phyloP scores from a whole-genome alignment of 2,329 filamentous ascomycete genomes.

The Microdochium nivale region DNA sequence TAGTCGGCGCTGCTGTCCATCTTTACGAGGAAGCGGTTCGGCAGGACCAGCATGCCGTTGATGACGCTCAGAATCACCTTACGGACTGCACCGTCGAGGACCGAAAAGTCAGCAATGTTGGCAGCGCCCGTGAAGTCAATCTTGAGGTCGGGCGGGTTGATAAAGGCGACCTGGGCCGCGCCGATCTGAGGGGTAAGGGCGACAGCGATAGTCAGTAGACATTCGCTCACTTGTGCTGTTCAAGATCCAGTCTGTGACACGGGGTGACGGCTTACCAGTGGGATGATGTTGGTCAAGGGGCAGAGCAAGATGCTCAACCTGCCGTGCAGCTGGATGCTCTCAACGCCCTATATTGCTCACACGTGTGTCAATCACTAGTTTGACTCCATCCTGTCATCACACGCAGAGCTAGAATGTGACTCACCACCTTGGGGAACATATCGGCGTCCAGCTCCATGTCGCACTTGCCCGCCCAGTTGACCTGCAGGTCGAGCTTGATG shows the following conservation, averaged over 20 bases:
- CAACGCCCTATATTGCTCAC: slow-evolving; percentile 27
- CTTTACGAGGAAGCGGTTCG: slow-evolving; percentile 40
- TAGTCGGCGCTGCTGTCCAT: slow-evolving; percentile 35
- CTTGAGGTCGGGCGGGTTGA: slow-evolving; percentile 35
- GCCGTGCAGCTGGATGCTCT: slow-evolving; percentile 32
- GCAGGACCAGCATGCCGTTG: slow-evolving; percentile 33
- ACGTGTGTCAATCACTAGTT: not conserved
- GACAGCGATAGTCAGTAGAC: not conserved
- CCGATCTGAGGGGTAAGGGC: slow-evolving; percentile 25
- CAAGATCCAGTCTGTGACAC: not conserved
- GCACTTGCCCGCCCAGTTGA: slow-evolving; percentile 34
- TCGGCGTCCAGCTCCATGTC: slow-evolving; percentile 37
- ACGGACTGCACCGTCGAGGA: slow-evolving; percentile 27
- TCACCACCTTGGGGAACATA: slow-evolving; percentile 33
- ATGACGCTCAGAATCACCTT: slow-evolving; percentile 35
- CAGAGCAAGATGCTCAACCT: slow-evolving; percentile 32
- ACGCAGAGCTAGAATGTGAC: not conserved
- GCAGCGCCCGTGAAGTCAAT: slow-evolving; percentile 33
- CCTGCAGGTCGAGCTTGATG: slow-evolving; percentile 39
- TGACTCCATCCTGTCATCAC: not conserved
- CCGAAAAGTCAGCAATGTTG: slow-evolving; percentile 6
- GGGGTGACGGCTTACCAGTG: slow-evolving; percentile 24
- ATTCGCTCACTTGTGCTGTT: not conserved
- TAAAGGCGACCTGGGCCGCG: slow-evolving; percentile 37
- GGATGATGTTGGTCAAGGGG: slow-evolving; percentile 35